phyloP scores from a whole-genome alignment of 176 grass and related monocot genomes.

The Carex myosuroides region DNA sequence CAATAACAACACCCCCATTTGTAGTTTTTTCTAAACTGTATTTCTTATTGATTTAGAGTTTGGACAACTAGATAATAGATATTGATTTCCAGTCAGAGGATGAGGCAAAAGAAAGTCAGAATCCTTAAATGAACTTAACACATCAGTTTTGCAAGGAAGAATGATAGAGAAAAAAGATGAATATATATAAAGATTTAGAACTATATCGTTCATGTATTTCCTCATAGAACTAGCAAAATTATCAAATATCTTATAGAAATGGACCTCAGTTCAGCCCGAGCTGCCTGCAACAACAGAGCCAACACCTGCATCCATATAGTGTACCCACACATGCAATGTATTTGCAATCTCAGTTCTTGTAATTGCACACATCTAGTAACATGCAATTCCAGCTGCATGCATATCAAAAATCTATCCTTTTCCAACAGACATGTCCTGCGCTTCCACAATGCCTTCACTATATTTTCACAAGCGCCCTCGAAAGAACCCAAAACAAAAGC shows the following conservation, averaged over 20 bases:
- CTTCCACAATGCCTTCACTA: slow-evolving; percentile 60
- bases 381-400: not conserved
- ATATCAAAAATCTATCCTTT: slow-evolving; percentile 64
- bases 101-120: not conserved
- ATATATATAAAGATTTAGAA: not conserved
- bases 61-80: not conserved
- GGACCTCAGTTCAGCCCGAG: not conserved
- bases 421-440: slow-evolving; percentile 62
- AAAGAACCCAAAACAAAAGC: slow-evolving; percentile 52
- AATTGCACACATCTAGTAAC: not conserved
- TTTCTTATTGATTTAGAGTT: not conserved
- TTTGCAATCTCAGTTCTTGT: not conserved
- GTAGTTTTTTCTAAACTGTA: not conserved
- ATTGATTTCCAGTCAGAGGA: not conserved
- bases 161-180: not conserved
- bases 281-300: not conserved
- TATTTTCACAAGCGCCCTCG: slow-evolving; percentile 46
- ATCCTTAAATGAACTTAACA: not conserved
- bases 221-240: slow-evolving; percentile 5
- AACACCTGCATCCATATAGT: not conserved
- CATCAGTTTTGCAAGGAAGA: not conserved
- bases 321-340: not conserved
- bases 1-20: too few species aligned
- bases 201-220: not conserved
- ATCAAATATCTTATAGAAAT: slow-evolving; percentile 2